Evolutionary conservation across 2,329 filamentous ascomycete species (phyloP).

Genomic region (Pestalotiopsis sp.): DNA sequence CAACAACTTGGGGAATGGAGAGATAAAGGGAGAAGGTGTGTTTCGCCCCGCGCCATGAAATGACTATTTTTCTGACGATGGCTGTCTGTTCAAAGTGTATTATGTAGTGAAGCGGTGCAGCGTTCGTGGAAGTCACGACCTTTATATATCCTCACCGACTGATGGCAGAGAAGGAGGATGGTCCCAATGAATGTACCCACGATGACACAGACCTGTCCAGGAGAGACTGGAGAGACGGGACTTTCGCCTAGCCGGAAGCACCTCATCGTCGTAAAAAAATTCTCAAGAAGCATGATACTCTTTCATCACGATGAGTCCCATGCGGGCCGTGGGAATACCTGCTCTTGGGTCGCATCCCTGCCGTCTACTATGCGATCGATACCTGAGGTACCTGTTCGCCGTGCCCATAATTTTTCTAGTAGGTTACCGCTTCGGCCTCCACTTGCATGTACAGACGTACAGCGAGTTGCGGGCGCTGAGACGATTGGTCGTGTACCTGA

Average conservation of each 20-base stretch:
- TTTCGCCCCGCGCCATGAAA: background rate
- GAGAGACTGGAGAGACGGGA: background rate
- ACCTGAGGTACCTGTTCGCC: background rate
- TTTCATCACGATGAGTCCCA: slow-evolving; percentile 4
- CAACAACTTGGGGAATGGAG: background rate
- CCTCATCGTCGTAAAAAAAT: slow-evolving; percentile 12
- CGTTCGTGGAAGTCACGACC: background rate
- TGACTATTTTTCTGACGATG: background rate
- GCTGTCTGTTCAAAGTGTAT: background rate
- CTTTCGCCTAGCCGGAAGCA: slow-evolving; percentile 6
- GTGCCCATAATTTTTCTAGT: background rate
- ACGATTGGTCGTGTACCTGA: slow-evolving; percentile 12
- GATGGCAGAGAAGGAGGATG: background rate
- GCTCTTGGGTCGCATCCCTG: background rate
- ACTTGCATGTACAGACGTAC: background rate
- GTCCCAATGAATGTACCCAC: background rate
- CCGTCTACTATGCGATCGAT: background rate
- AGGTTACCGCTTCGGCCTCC: background rate
- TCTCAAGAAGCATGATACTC: slow-evolving; percentile 15
- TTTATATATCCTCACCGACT: background rate
- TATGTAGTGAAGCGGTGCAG: background rate
- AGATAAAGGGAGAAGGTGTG: background rate
- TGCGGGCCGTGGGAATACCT: background rate
- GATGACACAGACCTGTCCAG: background rate
- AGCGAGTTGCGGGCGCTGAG: slow-evolving; percentile 7